phyloP scores from a whole-genome alignment of 352 stramenopile genomes.

The Thalassiosira mediterranea region DNA sequence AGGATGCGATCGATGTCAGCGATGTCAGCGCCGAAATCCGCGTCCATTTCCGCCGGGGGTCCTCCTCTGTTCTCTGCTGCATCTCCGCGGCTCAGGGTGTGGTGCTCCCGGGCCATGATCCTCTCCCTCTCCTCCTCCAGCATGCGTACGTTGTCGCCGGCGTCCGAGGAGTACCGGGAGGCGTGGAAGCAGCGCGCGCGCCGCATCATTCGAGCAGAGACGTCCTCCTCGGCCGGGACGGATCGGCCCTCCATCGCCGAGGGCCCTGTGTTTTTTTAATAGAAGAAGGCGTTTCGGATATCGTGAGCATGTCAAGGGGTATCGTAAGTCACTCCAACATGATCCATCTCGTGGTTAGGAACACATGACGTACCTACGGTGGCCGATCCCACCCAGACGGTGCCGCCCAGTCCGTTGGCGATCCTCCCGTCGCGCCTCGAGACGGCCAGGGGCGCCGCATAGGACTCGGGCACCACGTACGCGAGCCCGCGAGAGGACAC shows the following conservation, averaged over 20 bases:
- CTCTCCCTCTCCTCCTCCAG: slow-evolving; percentile 56
- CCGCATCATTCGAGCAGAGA: slow-evolving; percentile 74
- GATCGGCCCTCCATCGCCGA: slow-evolving; percentile 49
- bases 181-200: slow-evolving; percentile 50
- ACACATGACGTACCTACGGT: slow-evolving; percentile 33
- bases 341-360: not conserved
- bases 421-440: slow-evolving; percentile 71
- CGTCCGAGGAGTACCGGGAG: slow-evolving; percentile 63
- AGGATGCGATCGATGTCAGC: slow-evolving; percentile 53
- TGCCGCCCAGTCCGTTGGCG: slow-evolving; percentile 51
- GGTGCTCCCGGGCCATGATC: slow-evolving; percentile 16
- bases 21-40: slow-evolving; percentile 22
- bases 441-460: slow-evolving; percentile 61
- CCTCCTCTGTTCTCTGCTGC: slow-evolving; percentile 3
- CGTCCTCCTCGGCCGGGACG: slow-evolving; percentile 48
- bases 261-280: slow-evolving; percentile 19
- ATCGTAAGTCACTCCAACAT: not conserved
- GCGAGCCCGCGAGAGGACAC: slow-evolving; percentile 56
- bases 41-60: not conserved
- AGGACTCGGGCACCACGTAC: slow-evolving; percentile 48
- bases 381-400: slow-evolving; percentile 54
- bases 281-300: slow-evolving; percentile 1
- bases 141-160: slow-evolving; percentile 68
- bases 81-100: slow-evolving; percentile 6
- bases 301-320: not conserved